phyloP scores from a whole-genome alignment of 2,329 filamentous ascomycete genomes.

The Aureobasidium sp. region DNA sequence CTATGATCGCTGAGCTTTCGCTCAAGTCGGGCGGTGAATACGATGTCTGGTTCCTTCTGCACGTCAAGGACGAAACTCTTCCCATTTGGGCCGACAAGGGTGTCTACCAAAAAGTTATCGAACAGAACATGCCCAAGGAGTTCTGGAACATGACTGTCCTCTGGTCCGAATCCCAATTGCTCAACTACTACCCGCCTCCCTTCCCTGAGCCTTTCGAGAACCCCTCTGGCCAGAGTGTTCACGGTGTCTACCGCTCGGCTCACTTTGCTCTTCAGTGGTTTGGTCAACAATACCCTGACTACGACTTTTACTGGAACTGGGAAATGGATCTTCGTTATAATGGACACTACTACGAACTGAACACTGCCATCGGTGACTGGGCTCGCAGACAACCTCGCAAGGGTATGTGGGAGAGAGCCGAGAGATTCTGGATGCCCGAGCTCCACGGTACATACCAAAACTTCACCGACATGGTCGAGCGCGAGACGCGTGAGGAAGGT shows the following conservation, averaged over 20 bases:
- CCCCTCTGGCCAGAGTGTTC: slow-evolving; percentile 59
- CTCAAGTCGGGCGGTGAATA: slow-evolving; percentile 80
- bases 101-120: slow-evolving; percentile 59
- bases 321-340: slow-evolving; percentile 79
- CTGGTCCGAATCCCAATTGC: slow-evolving; percentile 93
- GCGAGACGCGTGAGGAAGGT: slow-evolving; percentile 44
- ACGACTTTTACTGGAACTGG: slow-evolving; percentile 69
- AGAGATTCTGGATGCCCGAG: slow-evolving; percentile 65
- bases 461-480: slow-evolving; percentile 60
- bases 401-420: slow-evolving; percentile 66
- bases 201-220: slow-evolving; percentile 67
- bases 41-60: slow-evolving; percentile 76
- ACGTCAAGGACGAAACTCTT: slow-evolving; percentile 69
- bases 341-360: slow-evolving; percentile 77
- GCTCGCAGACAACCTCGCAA: slow-evolving; percentile 62
- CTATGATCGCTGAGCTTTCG: slow-evolving; percentile 75
- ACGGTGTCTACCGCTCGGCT: slow-evolving; percentile 74
- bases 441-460: slow-evolving; percentile 61
- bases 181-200: slow-evolving; percentile 79
- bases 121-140: slow-evolving; percentile 67
- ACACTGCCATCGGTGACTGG: slow-evolving; percentile 59
- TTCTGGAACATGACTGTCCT: slow-evolving; percentile 83
- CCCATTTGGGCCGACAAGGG: slow-evolving; percentile 73
- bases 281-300: slow-evolving; percentile 43
- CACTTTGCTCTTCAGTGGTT: slow-evolving; percentile 48